A percentile compares a stretch with the other conserved stretches of the same genome.
Evolutionary conservation across 2,329 filamentous ascomycete genomes (phyloP).

Genomic region (Penicillium sp.): DNA sequence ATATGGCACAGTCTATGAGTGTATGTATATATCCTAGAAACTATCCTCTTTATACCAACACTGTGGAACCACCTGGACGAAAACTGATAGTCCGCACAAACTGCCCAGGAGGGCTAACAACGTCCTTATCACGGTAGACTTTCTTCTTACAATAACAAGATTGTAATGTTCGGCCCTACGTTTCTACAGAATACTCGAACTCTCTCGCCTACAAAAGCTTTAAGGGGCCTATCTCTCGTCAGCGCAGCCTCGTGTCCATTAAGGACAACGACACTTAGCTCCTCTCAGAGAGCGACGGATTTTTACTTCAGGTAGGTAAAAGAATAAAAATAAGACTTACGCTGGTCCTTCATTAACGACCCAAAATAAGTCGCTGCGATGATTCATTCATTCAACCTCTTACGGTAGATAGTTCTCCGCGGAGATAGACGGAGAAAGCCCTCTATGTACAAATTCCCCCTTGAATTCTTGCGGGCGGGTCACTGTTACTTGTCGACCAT

Average conservation of each 20-base stretch:
- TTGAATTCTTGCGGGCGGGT: too few relatives aligned
- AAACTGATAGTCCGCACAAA: neutral
- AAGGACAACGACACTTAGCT: neutral
- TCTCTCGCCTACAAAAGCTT: neutral
- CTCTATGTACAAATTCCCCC: too few relatives aligned
- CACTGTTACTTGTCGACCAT: too few relatives aligned
- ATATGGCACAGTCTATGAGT: neutral
- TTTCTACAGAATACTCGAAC: neutral
- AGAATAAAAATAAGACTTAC: too few relatives aligned
- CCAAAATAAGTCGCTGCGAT: too few relatives aligned
- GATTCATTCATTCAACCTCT: too few relatives aligned
- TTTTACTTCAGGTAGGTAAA: too few relatives aligned
- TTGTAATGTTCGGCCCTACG: neutral
- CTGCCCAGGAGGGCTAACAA: neutral
- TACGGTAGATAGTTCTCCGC: too few relatives aligned
- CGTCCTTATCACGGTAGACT: neutral
- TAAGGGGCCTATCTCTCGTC: neutral
- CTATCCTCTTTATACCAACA: neutral
- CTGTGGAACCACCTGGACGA: neutral
- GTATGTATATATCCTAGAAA: conserved; percentile 2
- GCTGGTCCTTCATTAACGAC: too few relatives aligned
- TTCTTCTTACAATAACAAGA: neutral
- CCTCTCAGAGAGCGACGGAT: neutral
- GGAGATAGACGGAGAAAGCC: too few relatives aligned
- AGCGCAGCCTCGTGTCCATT: neutral